Evolutionary conservation across 2,329 filamentous ascomycete species (phyloP), one percentile per base, ranked within the genome.

Genomic region (Pyricularia sp.): DNA sequence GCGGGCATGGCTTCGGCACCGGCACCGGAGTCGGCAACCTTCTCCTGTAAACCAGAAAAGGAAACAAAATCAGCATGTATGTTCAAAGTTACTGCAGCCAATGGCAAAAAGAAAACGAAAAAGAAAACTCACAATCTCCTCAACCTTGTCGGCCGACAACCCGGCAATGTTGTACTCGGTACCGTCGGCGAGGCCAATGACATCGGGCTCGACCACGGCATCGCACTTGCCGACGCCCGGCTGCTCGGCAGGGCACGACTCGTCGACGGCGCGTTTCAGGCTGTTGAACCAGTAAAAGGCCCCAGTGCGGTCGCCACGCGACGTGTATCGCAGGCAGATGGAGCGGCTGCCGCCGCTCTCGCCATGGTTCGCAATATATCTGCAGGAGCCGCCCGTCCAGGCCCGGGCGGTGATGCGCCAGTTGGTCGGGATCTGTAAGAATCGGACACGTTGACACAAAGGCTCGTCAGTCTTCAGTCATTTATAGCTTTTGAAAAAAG

Each of bases 151-250:
- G 9, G 33, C 64, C n/a, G 64, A 36, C 5, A 66, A 30, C 9
- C 64, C 64, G 64, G 64, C 12, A 25, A 66, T 66, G 64, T 28
- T 50, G 31, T 66, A 66, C n/a, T 42, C 64, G 64, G 64, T 50
- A 7, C 64, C 64, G 31, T 66, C 64, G n/a, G 64, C 64, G n/a
- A 66, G 64, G 3, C 64, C 30, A 42, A 66, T 9, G 20, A 30
- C 14, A 30, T 66, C 17, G 64, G n/a, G 17, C 30, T 42, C 11
- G 64, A 42, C 31, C 4, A 14, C 10, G 31, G 6, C 10, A 30
- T 33, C 36, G 64, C 64, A 66, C 64, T 66, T 66, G 6, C 17
- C n/a, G 64, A 2, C 64, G 33, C 14, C 31, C 20, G 64, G n/a
- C 64, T 66, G 64, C 31, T 66, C 33, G 64, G 20, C 33, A 31